Evolutionary conservation across 1,284 basidiomycete species (phyloP), one percentile per base, ranked within the genome.

Genomic region (Athelia psychrophila): DNA sequence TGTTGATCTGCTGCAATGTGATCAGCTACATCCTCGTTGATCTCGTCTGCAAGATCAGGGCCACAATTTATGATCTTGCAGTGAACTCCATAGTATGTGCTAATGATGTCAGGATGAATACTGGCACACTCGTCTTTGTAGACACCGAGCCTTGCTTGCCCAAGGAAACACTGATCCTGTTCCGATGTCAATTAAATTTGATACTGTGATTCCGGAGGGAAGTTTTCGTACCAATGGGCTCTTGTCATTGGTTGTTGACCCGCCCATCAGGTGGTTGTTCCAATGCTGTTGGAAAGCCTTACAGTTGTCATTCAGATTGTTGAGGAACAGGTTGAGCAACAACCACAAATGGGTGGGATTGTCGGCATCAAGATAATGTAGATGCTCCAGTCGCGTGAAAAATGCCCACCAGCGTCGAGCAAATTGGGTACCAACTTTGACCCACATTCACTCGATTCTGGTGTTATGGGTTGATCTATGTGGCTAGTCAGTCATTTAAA

Each of bases 391-490:
- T 0, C 50, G 44, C 0, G 50, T 53, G 23, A 72, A 71, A 45
- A 71, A 67, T 2, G 58, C 57, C 9, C 51, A 45, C 69, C 69
- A 71, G 36, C 42, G 33, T n/a, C 25, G 18, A 1, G 59, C 59
- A 50, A 64, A 64, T 0, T 59, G 53, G 0, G 44, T 16, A 0
- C 66, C 69, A 3, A 63, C 54, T 25, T 73, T 67, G 1, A 65
- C 62, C 73, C 72, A 79, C 0, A 79, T 54, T 0, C 65, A 51
- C 50, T 79, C 75, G 51, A 77, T 76, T 1, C 65, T 60, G 0
- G 67, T 71, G 56, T 77, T 78, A 48, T 60, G 62, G 10, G 69
- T 69, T 12, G 65, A 68, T 6, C 54, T 57, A 46, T 51, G 51
- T 32, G 25, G 20, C 49, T 12, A 50, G 30, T 32, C 24, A 30